phyloP scores from a whole-genome alignment of 2,329 filamentous ascomycete species.

The Sclerotinia spermophila region DNA sequence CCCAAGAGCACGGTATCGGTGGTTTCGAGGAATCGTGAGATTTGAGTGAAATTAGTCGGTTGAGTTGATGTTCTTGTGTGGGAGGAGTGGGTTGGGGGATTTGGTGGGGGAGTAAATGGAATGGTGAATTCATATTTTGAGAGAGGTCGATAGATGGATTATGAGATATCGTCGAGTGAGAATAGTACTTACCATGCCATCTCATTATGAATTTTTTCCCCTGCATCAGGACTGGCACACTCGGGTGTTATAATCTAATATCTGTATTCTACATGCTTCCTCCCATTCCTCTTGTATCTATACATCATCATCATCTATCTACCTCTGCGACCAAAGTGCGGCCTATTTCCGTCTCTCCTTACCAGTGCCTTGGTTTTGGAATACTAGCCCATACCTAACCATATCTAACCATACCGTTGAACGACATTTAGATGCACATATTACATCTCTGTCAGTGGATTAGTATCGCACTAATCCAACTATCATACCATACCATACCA shows the following conservation, averaged over 20 bases:
- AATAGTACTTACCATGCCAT: background rate
- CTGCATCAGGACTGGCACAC: background rate
- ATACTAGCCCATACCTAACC: background rate
- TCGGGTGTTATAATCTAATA: background rate
- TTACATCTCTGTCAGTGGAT: too few relatives aligned
- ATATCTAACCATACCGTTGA: too few relatives aligned
- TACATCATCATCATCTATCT: background rate
- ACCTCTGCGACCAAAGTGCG: background rate
- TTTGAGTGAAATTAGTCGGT: background rate
- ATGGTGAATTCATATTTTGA: fast-evolving
- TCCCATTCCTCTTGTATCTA: background rate
- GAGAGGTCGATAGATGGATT: background rate
- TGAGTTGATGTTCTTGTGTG: background rate
- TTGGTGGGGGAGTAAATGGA: background rate
- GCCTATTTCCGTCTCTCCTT: background rate
- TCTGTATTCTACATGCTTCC: background rate
- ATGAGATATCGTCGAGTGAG: background rate
- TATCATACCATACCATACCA: background rate
- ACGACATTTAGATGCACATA: too few relatives aligned
- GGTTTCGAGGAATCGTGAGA: background rate
- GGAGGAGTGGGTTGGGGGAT: too few relatives aligned
- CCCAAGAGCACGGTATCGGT: too few relatives aligned
- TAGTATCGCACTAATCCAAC: background rate
- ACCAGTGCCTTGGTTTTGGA: background rate
- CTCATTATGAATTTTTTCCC: background rate